Evolutionary conservation across 441 rosid genomes (phyloP).

Genomic region (Heliophila coronopifolia): DNA sequence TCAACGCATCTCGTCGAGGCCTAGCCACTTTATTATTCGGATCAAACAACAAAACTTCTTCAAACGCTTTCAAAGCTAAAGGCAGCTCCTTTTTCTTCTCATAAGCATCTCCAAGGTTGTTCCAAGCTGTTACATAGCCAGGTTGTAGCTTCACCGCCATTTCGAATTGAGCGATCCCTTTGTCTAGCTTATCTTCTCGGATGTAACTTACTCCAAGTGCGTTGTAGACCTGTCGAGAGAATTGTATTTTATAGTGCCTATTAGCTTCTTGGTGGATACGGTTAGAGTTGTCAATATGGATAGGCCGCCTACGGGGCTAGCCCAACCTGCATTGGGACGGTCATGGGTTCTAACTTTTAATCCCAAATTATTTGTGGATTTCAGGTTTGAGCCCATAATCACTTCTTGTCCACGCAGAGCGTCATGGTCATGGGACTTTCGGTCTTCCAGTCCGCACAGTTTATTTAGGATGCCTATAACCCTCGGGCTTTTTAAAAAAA

Average conservation of each 20-base stretch:
- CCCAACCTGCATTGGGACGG: too few relatives aligned
- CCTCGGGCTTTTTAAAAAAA: too few relatives aligned
- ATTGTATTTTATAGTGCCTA: background rate
- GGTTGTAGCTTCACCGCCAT: slow-evolving; percentile 85
- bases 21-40: slow-evolving; percentile 84
- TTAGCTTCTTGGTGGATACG: background rate
- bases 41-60: slow-evolving; percentile 83
- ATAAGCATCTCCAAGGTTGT: slow-evolving; percentile 94
- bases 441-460: too few relatives aligned
- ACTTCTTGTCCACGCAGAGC: too few relatives aligned
- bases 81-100: slow-evolving; percentile 78
- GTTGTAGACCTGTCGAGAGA: slow-evolving; percentile 42
- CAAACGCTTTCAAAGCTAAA: slow-evolving; percentile 79
- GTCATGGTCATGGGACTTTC: too few relatives aligned
- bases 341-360: too few relatives aligned
- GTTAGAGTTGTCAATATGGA: too few relatives aligned
- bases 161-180: slow-evolving; percentile 77
- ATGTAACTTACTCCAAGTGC: slow-evolving; percentile 75
- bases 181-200: slow-evolving; percentile 76
- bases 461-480: too few relatives aligned
- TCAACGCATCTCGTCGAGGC: slow-evolving; percentile 70
- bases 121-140: slow-evolving; percentile 95
- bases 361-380: too few relatives aligned
- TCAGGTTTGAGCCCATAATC: too few relatives aligned
- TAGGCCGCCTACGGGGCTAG: too few relatives aligned